Evolutionary conservation across 495 filamentous ascomycete genomes (phyloP), one percentile per base, ranked within the genome.

Genomic region (Annulohypoxylon nitens): DNA sequence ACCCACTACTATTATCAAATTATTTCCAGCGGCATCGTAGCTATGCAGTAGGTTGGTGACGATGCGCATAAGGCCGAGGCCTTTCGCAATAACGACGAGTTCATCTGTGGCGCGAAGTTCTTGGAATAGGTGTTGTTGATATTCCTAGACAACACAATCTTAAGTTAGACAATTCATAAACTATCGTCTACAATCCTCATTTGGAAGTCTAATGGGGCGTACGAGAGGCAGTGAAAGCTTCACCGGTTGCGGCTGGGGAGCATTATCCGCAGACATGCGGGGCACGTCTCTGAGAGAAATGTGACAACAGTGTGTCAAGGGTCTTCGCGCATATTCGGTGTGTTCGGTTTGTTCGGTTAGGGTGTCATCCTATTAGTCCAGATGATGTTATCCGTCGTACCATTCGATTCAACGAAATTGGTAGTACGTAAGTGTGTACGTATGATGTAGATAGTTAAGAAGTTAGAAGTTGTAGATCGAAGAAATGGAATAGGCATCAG

Each of bases 21-120:
- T 98, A 80, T 95, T 95, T 4, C 97, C 96, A 6, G 94, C 93
- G 2, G 93, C 95, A 86, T 99, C 96, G 82, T 97, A 97, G 20
- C 94, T 93, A 79, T 99, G 97, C 37, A 99, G 89, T 8, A 99
- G 88, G 78, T 98, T 98, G 14, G 94, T 97, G 67, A 97, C 88
- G 16, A 98, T 84, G 55, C 93, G 93, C 61, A 98, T 87, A 16
- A 98, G 90, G 61, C 96, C 96, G 16, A 98, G 90, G 74, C 96
- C 96, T 61, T 95, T 92, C 2, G 95, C 95, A 41, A 98, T 86
- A 45, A 98, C 85, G 74, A 98, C 90, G 70, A 98, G 90, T 81
- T 95, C 93, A 93, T 99, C 96, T 82, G 97, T 93, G 59, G 89
- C 83, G 66, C 93, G 90, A 67, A 97, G 90, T 87, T 95, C 92